Evolutionary conservation across 331 rosid species (phyloP), one percentile per base, ranked within the genome.

Genomic region (Malus hybrid): DNA sequence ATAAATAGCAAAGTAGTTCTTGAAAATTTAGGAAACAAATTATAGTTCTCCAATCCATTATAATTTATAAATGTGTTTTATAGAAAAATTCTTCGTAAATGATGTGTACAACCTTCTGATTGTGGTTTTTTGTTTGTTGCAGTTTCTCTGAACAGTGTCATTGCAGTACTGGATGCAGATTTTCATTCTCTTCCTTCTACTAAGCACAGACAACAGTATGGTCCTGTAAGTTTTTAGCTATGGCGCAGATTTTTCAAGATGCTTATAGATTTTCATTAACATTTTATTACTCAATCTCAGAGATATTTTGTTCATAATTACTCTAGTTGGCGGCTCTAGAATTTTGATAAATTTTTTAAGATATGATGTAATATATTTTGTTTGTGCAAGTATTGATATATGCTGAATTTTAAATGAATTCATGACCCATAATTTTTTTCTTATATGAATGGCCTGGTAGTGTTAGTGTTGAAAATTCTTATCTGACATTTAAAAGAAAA

Each of bases 111-210:
- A 55, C 50, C 22, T 71, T 66, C 77, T 83, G 71, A 85, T 66
- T 42, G 44, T 67, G 56, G 27, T 82, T 72, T 54, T 54, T 78
- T 72, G 6, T 33, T 44, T 65, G 73, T 83, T 78, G 70, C 97
- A 93, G 97, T 91, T 82, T 88, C 90, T 46, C 85, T 89, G 60
- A 91, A 93, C 84, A 90, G 96, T 64, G 97, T 93, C 65, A 93
- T 93, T 73, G 98, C 98, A 72, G 96, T 93, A 74, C 80, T 91
- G 87, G 97, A 91, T 90, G 98, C 91, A 4, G 97, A 93, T 81
- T 91, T 91, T 80, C 98, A 93, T 78, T 93, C 98, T 76, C 97
- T 91, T 85, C 96, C 98, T 80, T 83, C 98, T 75, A 83, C 88
- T 70, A 90, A 90, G 85, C 94, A 93, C 81, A 90, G 98, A 74